phyloP scores from a whole-genome alignment of 192 early-diverging fungal genomes.

The Glomus cerebriforme region DNA sequence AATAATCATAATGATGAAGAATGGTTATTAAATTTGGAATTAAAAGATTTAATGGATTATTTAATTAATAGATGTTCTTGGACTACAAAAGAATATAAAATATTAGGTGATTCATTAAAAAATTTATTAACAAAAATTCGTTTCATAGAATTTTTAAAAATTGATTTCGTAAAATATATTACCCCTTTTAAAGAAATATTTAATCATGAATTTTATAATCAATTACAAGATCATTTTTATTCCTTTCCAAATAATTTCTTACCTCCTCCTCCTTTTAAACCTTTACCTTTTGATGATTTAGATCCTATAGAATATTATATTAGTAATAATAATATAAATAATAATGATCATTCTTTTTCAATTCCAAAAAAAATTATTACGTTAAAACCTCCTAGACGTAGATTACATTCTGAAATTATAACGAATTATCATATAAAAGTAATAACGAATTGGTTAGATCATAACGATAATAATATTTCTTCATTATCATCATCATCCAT shows the following conservation, averaged over 20 bases:
- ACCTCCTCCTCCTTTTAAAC: neutral
- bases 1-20: neutral
- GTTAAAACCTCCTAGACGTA: constrained; percentile 4
- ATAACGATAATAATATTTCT: neutral
- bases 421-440: constrained; percentile 2
- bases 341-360: neutral
- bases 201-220: neutral
- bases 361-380: neutral
- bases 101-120: neutral
- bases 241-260: neutral
- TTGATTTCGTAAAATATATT: neutral
- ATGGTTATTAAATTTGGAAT: neutral
- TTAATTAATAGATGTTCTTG: neutral
- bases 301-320: neutral
- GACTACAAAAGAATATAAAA: neutral
- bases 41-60: neutral
- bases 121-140: neutral
- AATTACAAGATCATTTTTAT: neutral
- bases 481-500: neutral
- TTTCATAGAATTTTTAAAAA: neutral
- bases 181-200: neutral
- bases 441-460: constrained; percentile 13
- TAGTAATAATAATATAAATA: neutral
- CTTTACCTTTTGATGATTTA: neutral
- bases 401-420: constrained; percentile 10